Conservation (phyloP, 2,329 filamentous ascomycete species). For the Colletotrichum sp. region DNA sequence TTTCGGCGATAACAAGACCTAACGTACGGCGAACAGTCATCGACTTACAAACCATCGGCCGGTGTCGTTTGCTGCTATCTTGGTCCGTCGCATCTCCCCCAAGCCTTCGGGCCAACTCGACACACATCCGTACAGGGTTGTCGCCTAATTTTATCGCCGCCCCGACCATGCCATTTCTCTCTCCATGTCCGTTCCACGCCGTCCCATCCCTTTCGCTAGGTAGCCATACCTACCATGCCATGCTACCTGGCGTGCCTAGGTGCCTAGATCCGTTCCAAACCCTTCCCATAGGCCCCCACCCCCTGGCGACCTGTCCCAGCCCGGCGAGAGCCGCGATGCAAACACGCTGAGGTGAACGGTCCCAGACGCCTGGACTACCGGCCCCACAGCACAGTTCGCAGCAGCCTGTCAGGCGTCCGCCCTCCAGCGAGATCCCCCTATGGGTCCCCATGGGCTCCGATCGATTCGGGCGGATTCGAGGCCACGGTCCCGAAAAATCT, state of each 20-base stretch:
- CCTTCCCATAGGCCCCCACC: not conserved
- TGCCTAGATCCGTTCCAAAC: not conserved
- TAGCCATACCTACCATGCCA: not conserved
- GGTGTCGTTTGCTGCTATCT: not conserved
- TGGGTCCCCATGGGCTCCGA: not conserved
- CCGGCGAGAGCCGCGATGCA: not conserved
- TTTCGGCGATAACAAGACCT: not conserved
- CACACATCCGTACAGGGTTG: not conserved
- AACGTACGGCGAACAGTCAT: not conserved
- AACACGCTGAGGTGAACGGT: not conserved
- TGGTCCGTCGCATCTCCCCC: not conserved
- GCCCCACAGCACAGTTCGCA: constrained; percentile 2
- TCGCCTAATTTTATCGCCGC: constrained; percentile 1
- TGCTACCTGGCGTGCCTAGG: not conserved
- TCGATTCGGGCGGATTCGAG: constrained; percentile 14
- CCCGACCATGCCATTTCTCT: not conserved
- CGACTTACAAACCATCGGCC: not conserved
- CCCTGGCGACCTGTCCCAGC: not conserved
- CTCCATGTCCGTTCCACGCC: not conserved
- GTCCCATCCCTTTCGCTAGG: not conserved
- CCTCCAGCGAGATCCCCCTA: not conserved
- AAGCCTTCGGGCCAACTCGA: not conserved
- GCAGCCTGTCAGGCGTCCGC: not conserved
- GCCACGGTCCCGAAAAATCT: constrained; percentile 19
- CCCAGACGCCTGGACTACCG: constrained; percentile 11